Conservation (phyloP, 2,329 filamentous ascomycete species). For the Xylogone sp. region DNA sequence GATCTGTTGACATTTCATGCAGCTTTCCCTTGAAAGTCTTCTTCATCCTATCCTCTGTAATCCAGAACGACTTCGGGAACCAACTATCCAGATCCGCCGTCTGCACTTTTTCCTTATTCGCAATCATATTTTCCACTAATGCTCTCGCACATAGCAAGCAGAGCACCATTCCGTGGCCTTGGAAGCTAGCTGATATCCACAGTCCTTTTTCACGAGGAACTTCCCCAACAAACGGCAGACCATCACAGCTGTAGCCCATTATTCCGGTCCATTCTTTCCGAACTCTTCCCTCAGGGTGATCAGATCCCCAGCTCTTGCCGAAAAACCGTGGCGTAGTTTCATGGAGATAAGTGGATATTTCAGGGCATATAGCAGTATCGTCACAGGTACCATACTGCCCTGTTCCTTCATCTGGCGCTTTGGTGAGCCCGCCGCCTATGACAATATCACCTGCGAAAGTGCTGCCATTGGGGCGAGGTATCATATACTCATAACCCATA, state of each 20-base stretch:
- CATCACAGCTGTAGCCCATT: slow-evolving; percentile 51
- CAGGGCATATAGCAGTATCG: slow-evolving; percentile 48
- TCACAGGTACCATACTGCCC: slow-evolving; percentile 52
- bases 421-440: slow-evolving; percentile 55
- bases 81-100: slow-evolving; percentile 33
- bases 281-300: slow-evolving; percentile 44
- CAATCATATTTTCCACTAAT: slow-evolving; percentile 50
- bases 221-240: slow-evolving; percentile 48
- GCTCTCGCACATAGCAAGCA: slow-evolving; percentile 57
- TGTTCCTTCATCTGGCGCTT: slow-evolving; percentile 37
- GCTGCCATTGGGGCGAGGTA: slow-evolving; percentile 47
- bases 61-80: slow-evolving; percentile 50
- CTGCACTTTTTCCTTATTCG: slow-evolving; percentile 9
- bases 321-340: slow-evolving; percentile 45
- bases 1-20: slow-evolving; percentile 3
- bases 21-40: slow-evolving; percentile 26
- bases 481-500: slow-evolving; percentile 64
- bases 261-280: slow-evolving; percentile 48
- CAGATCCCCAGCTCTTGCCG: slow-evolving; percentile 44
- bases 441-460: slow-evolving; percentile 44
- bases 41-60: slow-evolving; percentile 41
- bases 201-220: slow-evolving; percentile 33
- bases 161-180: slow-evolving; percentile 47
- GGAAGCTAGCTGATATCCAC: slow-evolving; percentile 13
- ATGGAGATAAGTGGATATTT: slow-evolving; percentile 44